phyloP scores from a whole-genome alignment of 805 yeast species.

The Lipomyces spencermartinsiae region DNA sequence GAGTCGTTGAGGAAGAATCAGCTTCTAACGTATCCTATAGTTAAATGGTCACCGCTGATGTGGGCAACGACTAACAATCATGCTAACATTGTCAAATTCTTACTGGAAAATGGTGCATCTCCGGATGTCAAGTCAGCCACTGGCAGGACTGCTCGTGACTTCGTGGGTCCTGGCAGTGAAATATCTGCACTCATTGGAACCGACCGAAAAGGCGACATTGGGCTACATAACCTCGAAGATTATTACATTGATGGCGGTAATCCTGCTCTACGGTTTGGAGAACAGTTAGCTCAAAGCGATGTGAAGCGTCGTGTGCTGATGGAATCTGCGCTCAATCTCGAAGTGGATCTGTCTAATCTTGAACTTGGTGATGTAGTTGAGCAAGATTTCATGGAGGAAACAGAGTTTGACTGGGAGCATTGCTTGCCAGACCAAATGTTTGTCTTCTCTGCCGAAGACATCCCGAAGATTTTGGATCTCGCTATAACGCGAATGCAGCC shows the following conservation, averaged over 20 bases:
- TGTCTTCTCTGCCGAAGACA: constrained; percentile 47
- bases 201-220: constrained; percentile 16
- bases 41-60: constrained; percentile 66
- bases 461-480: constrained; percentile 49
- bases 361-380: constrained; percentile 36
- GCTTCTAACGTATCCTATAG: constrained; percentile 7
- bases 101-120: constrained; percentile 71
- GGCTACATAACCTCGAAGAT: constrained; percentile 34
- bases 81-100: constrained; percentile 58
- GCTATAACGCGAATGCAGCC: constrained; percentile 48
- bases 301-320: constrained; percentile 38
- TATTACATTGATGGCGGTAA: constrained; percentile 40
- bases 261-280: constrained; percentile 18
- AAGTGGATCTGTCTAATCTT: constrained; percentile 43
- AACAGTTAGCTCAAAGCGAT: constrained; percentile 34
- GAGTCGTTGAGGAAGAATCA: background rate
- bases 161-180: constrained; percentile 63
- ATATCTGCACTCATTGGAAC: constrained; percentile 59
- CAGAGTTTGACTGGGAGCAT: constrained; percentile 50
- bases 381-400: constrained; percentile 29
- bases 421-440: constrained; percentile 51
- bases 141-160: constrained; percentile 59
- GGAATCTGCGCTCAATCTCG: constrained; percentile 44
- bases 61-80: constrained; percentile 80
- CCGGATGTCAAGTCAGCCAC: constrained; percentile 55